Percentiles rank a stretch among this genome's conserved stretches.
phyloP scores from a whole-genome alignment of 345 rosid species.

The Trapa bicornis region DNA sequence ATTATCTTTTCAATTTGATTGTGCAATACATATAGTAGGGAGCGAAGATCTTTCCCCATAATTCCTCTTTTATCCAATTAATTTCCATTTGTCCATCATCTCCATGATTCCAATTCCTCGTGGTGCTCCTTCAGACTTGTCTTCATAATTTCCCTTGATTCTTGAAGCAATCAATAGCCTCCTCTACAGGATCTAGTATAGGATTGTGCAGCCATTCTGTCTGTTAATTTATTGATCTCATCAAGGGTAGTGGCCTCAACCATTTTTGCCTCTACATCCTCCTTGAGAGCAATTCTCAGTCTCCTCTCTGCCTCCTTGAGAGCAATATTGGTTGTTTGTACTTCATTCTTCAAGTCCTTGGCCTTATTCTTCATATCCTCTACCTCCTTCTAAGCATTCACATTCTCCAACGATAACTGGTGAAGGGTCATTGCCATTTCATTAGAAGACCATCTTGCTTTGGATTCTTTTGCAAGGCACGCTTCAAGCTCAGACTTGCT shows the following conservation, averaged over 20 bases:
- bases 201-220: constrained; percentile 62
- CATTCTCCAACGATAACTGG: constrained; percentile 62
- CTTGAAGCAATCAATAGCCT: too few species aligned
- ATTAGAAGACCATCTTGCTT: constrained; percentile 51
- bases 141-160: too few species aligned
- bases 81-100: too few species aligned
- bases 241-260: constrained; percentile 62
- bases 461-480: constrained; percentile 48
- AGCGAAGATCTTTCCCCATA: too few species aligned
- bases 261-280: constrained; percentile 74
- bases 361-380: constrained; percentile 70
- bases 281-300: constrained; percentile 61
- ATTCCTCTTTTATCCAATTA: too few species aligned
- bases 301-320: constrained; percentile 65
- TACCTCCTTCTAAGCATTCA: constrained; percentile 48
- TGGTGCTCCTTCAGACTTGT: too few species aligned
- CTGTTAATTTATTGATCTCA: constrained; percentile 54
- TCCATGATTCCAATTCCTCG: too few species aligned
- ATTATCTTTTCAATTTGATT: too few species aligned
- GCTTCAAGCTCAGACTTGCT: constrained; percentile 70
- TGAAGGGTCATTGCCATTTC: constrained; percentile 68
- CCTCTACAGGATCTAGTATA: constrained; percentile 28
- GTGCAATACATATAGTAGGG: too few species aligned
- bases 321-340: constrained; percentile 38
- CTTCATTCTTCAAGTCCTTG: constrained; percentile 52